Conservation (phyloP, 176 grass and related monocot genomes). For the Carex pumila region DNA sequence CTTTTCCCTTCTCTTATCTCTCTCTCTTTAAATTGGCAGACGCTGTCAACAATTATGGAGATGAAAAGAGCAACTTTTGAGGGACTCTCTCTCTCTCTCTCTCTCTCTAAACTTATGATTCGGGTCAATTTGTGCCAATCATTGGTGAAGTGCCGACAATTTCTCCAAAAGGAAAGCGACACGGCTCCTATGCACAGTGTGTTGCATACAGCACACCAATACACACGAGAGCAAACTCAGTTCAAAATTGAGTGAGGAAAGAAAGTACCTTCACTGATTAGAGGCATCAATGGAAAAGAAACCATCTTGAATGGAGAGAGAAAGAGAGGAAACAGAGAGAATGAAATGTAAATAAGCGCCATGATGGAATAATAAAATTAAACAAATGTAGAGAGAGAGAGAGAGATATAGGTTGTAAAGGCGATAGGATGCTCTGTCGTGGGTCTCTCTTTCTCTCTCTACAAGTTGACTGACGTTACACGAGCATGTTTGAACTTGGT, state of each 20-base stretch:
- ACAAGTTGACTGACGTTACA: background rate
- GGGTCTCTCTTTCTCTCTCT: background rate
- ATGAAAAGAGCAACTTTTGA: background rate
- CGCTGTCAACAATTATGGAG: background rate
- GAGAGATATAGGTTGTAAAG: background rate
- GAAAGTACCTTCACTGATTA: background rate
- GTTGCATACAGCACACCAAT: background rate
- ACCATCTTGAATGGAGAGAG: background rate
- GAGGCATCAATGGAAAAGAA: conserved; percentile 12
- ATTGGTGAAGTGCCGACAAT: conserved; percentile 44
- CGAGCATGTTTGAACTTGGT: conserved; percentile 7
- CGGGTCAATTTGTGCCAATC: conserved; percentile 49
- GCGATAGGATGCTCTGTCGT: background rate
- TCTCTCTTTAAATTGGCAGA: background rate
- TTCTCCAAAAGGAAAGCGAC: conserved; percentile 42
- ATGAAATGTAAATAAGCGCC: background rate
- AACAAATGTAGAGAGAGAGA: conserved; percentile 10
- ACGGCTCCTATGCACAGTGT: conserved; percentile 46
- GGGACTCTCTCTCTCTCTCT: conserved; percentile 7
- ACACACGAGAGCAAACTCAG: background rate
- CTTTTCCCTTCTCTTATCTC: background rate
- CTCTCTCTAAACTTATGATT: conserved; percentile 18
- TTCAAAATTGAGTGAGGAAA: conserved; percentile 15
- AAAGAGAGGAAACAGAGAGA: conserved; percentile 6
- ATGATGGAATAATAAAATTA: background rate